Evolutionary conservation across 2,329 filamentous ascomycete genomes (phyloP), one percentile per base, ranked within the genome.

Genomic region (Sporothrix pseudoabietina): DNA sequence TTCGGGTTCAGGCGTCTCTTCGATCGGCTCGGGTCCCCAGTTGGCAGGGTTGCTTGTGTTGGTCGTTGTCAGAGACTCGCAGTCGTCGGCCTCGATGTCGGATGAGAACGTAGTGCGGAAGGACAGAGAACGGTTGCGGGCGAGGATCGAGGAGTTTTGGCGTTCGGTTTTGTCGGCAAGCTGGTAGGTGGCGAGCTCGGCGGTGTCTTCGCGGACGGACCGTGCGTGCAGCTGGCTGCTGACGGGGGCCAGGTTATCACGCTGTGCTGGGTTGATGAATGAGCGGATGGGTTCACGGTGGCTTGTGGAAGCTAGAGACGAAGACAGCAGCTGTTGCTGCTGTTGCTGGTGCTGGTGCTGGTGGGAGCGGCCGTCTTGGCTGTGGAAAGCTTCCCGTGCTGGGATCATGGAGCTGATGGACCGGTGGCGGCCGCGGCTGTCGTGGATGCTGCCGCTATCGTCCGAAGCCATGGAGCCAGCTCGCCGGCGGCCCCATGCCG

Each of bases 161-260:
- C 80, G 80, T 73, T 82, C 80, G 73, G 85, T 82, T 77, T 87
- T 86, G 77, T 92, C 89, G 54, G 91, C 91, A 39, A 97, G 87
- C 69, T 93, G 90, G 80, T 94, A 94, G 22, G 89, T 93, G 59
- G 94, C 94, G 73, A 97, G 86, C 82, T 97, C 93, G 70, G 94
- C 93, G 2, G 94, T 97, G 79, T 96, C 91, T 82, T 96, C 91
- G 76, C 94, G 91, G 55, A 97, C 91, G 76, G 90, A 92, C 74
- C 90, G 89, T 47, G 93, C 92, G 81, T 93, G 92, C 77, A 93
- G 89, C 22, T 89, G 87, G 77, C 89, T 91, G 79, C 95, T 92
- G 82, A 88, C 79, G 22, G 86, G 85, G 54, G 83, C 86, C 77
- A 87, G 81, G 77, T 87, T 83, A 57, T 89, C 88, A 75, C 89